phyloP scores from a whole-genome alignment of 441 rosid genomes.

The Pelargonium fulgidum region DNA sequence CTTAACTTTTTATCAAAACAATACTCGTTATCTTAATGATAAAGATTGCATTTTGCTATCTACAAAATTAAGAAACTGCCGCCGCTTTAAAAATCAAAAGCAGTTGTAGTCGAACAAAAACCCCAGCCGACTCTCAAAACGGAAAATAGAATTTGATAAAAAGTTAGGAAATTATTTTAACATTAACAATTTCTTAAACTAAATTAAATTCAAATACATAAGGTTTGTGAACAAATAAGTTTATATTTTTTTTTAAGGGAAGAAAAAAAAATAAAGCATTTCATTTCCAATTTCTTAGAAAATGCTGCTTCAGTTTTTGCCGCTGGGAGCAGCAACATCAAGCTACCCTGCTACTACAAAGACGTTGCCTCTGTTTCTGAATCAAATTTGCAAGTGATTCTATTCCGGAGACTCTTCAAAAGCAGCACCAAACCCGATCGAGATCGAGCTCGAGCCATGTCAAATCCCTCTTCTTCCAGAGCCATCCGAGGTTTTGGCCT shows the following conservation, averaged over 20 bases:
- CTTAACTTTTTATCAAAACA: too few relatives aligned
- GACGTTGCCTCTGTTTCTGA: neutral
- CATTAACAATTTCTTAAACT: too few relatives aligned
- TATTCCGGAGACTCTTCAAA: neutral
- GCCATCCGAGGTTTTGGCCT: neutral
- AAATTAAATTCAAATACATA: too few relatives aligned
- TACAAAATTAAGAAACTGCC: too few relatives aligned
- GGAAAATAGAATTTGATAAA: too few relatives aligned
- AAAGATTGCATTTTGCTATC: too few relatives aligned
- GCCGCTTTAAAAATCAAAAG: too few relatives aligned
- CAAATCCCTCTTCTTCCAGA: neutral
- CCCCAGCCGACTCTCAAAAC: too few relatives aligned
- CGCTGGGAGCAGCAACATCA: neutral
- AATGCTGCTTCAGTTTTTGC: neutral
- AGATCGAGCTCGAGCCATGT: constrained; percentile 5
- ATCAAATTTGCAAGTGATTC: neutral
- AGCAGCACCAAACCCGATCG: neutral
- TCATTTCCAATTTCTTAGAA: neutral
- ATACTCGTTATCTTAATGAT: too few relatives aligned
- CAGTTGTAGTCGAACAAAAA: too few relatives aligned
- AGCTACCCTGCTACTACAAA: neutral
- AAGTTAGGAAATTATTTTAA: too few relatives aligned
- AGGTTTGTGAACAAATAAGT: too few relatives aligned
- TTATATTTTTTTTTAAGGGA: neutral
- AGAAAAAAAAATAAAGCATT: neutral